A percentile compares a stretch with the other conserved stretches of the same genome.
Conservation (phyloP, 176 grass and related monocot species). For the Elaeis guineensis region DNA sequence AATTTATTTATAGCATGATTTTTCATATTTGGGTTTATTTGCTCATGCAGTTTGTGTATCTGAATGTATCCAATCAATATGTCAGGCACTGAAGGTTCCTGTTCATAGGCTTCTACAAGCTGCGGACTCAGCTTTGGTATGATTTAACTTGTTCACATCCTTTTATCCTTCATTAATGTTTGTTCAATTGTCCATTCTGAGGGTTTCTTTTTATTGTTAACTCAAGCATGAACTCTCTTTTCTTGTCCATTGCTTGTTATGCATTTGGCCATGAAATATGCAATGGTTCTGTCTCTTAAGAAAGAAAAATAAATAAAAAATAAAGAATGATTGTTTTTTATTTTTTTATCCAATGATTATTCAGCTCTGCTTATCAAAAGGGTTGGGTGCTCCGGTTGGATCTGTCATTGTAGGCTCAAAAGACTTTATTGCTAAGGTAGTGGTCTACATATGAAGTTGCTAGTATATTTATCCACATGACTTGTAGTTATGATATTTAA, state of each 20-base stretch:
- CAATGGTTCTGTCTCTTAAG: too few species aligned
- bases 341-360: background rate
- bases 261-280: too few species aligned
- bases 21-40: background rate
- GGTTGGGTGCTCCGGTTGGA: constrained; percentile 84
- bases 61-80: constrained; percentile 10
- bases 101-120: constrained; percentile 70
- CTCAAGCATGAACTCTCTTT: too few species aligned
- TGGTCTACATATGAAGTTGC: background rate
- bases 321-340: background rate
- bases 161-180: background rate
- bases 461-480: background rate
- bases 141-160: background rate
- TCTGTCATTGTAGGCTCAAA: constrained; percentile 73
- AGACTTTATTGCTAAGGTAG: constrained; percentile 72
- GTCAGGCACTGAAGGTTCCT: constrained; percentile 70
- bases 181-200: too few species aligned
- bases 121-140: constrained; percentile 91
- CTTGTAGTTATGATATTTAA: background rate
- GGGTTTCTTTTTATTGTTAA: too few species aligned
- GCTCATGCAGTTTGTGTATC: too few species aligned
- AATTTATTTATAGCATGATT: background rate
- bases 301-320: too few species aligned
- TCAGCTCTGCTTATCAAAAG: constrained; percentile 92
- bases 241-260: too few species aligned